Evolutionary conservation across 2,329 filamentous ascomycete species (phyloP).

Genomic region (Arachnopeziza araneosa): DNA sequence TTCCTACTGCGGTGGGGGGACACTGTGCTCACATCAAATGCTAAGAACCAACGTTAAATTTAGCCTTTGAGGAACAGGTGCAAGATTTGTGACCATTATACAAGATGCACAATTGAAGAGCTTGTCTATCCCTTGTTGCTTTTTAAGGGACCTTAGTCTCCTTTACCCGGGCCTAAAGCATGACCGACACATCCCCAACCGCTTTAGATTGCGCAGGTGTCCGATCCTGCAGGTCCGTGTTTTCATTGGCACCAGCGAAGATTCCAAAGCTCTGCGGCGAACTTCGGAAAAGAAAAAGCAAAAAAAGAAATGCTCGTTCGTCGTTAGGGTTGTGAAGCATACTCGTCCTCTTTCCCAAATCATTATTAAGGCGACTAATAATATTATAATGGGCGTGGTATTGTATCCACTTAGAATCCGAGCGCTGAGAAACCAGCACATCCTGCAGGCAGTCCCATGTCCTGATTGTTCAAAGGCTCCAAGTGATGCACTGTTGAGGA

Average conservation of each 20-base stretch:
- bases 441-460: neutral
- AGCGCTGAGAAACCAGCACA: neutral
- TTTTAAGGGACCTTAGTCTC: neutral
- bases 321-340: neutral
- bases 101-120: neutral
- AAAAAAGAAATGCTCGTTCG: neutral
- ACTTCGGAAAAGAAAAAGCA: neutral
- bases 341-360: neutral
- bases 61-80: no score
- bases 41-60: no score
- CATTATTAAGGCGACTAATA: no score
- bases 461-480: neutral
- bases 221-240: neutral
- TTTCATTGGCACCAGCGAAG: neutral
- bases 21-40: no score
- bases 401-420: neutral
- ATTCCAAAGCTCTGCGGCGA: neutral
- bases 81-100: no score
- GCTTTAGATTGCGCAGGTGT: neutral
- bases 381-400: neutral
- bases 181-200: neutral
- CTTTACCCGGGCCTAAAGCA: neutral
- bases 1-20: no score
- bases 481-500: neutral
- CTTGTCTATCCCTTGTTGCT: neutral